phyloP scores from a whole-genome alignment of 2,329 filamentous ascomycete species.

The Dothiorella sarmentorum region DNA sequence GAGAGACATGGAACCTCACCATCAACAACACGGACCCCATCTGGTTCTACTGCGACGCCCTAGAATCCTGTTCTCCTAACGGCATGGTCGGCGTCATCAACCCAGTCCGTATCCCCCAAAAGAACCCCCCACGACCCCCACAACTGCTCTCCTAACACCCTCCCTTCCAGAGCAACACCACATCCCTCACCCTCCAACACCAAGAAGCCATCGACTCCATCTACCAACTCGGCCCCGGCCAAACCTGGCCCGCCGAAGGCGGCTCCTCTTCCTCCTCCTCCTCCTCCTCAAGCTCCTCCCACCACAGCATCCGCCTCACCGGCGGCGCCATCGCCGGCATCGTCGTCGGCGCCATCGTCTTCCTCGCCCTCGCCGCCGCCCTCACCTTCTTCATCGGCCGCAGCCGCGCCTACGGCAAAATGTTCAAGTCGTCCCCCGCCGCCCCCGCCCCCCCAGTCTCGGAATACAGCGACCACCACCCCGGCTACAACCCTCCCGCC shows the following conservation, averaged over 20 bases:
- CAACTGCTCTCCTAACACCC: not conserved
- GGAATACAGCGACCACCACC: slow-evolving; percentile 2
- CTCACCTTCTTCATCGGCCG: slow-evolving; percentile 64
- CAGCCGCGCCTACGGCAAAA: slow-evolving; percentile 19
- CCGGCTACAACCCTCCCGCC: not conserved
- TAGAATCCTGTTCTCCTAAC: slow-evolving; percentile 60
- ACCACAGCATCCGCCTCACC: slow-evolving; percentile 27
- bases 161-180: not conserved
- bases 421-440: slow-evolving; percentile 19
- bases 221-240: slow-evolving; percentile 35
- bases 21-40: slow-evolving; percentile 36
- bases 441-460: not conserved
- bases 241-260: slow-evolving; percentile 39
- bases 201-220: slow-evolving; percentile 23
- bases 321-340: slow-evolving; percentile 48
- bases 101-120: slow-evolving; percentile 46
- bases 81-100: slow-evolving; percentile 78
- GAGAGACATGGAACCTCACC: slow-evolving; percentile 29
- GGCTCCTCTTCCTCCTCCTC: too few species aligned
- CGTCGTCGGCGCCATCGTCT: slow-evolving; percentile 60
- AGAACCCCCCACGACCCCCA: too few species aligned
- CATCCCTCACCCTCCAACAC: slow-evolving; percentile 2
- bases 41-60: slow-evolving; percentile 50
- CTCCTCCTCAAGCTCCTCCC: slow-evolving; percentile 11
- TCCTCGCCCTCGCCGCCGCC: slow-evolving; percentile 59